Conservation (phyloP, 306 rosid genomes). For the Canavalia gladiata region DNA sequence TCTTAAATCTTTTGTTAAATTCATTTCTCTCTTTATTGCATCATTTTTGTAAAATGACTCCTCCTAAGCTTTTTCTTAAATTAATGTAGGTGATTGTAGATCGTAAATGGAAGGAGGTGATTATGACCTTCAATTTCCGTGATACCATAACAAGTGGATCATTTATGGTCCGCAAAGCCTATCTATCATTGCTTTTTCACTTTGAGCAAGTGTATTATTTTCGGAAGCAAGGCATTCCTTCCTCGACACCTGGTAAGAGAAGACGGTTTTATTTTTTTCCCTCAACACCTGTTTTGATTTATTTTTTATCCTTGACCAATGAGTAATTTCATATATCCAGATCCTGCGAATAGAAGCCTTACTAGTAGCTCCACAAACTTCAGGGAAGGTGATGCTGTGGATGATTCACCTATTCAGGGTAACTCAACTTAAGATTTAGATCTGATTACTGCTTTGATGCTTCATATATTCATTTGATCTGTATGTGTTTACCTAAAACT, state of each 20-base stretch:
- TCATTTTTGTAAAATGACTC: slow-evolving; percentile 22
- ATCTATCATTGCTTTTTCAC: slow-evolving; percentile 77
- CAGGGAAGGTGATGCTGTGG: slow-evolving; percentile 52
- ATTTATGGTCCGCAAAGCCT: slow-evolving; percentile 77
- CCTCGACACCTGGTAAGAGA: slow-evolving; percentile 57
- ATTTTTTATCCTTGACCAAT: slow-evolving; percentile 34
- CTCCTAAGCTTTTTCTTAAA: slow-evolving; percentile 38
- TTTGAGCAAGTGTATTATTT: slow-evolving; percentile 90
- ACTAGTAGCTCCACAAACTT: slow-evolving; percentile 44
- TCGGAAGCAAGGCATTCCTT: slow-evolving; percentile 60
- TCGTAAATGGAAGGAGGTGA: slow-evolving; percentile 86
- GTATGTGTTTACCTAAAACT: slow-evolving; percentile 17
- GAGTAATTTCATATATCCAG: slow-evolving; percentile 51
- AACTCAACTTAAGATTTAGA: slow-evolving; percentile 39
- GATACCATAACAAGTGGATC: slow-evolving; percentile 78
- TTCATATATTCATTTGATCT: slow-evolving; percentile 30
- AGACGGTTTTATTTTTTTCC: slow-evolving; percentile 14
- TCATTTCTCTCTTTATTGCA: slow-evolving; percentile 3
- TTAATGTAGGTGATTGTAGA: slow-evolving; percentile 72
- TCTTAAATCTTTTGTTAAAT: slow-evolving; percentile 26
- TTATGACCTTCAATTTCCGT: slow-evolving; percentile 67
- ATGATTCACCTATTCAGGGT: slow-evolving; percentile 59
- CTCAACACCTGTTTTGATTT: slow-evolving; percentile 2
- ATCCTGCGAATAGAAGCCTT: slow-evolving; percentile 47
- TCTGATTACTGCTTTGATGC: slow-evolving; percentile 34